Percentiles rank a stretch among this genome's conserved stretches.
phyloP scores from a whole-genome alignment of 257 asterid species.

The Solanum etuberosum region DNA sequence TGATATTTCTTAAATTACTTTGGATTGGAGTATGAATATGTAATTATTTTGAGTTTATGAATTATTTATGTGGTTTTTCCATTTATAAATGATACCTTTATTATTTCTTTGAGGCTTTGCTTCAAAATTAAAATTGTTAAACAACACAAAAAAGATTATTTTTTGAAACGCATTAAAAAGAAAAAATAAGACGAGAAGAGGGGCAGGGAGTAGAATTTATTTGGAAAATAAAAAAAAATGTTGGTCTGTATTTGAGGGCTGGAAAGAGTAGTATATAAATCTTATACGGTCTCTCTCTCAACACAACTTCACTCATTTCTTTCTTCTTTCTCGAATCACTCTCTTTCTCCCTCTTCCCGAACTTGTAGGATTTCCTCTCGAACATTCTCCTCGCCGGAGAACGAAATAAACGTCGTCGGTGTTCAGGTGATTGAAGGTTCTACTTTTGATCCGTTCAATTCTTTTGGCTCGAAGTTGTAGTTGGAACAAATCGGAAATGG shows the following conservation, averaged over 20 bases:
- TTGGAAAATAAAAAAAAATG: not conserved
- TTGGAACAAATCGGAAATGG: conserved; percentile 22
- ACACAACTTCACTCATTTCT: not conserved
- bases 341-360: not conserved
- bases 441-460: not conserved
- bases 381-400: not conserved
- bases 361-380: conserved; percentile 6
- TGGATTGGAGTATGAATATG: too few species aligned
- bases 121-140: too few species aligned
- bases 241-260: conserved; percentile 49
- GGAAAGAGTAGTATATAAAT: conserved; percentile 16
- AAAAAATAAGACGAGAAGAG: not conserved
- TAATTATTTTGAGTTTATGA: too few species aligned
- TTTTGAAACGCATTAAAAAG: too few species aligned
- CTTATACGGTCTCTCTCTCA: not conserved
- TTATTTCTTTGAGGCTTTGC: too few species aligned
- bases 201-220: not conserved
- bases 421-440: not conserved
- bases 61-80: too few species aligned
- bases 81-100: too few species aligned
- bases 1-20: too few species aligned
- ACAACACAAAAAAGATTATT: too few species aligned
- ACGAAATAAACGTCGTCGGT: not conserved
- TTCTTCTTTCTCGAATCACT: not conserved
- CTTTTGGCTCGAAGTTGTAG: conserved; percentile 1